Evolutionary conservation across 495 filamentous ascomycete genomes (phyloP).

Genomic region (Penicillium lagena): DNA sequence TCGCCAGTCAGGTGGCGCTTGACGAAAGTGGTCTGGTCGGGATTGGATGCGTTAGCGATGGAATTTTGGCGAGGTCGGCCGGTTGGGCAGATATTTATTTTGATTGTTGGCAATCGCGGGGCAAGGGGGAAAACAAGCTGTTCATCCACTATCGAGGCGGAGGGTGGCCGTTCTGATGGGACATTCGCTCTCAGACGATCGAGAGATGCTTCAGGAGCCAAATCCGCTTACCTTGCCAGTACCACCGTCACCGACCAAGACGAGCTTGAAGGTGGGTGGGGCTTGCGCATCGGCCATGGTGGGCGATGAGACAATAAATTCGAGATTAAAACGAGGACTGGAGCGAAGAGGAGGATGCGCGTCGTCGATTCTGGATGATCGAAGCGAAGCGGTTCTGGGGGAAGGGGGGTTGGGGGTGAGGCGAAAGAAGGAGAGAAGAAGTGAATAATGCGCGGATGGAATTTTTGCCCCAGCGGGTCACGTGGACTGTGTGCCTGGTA

Average conservation of each 20-base stretch:
- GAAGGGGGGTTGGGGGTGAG: slow-evolving; percentile 3
- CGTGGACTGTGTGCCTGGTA: slow-evolving; percentile 26
- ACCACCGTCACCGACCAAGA: slow-evolving; percentile 98
- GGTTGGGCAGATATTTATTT: slow-evolving; percentile 22
- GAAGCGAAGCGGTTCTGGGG: slow-evolving; percentile 15
- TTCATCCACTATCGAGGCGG: background rate
- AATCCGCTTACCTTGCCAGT: slow-evolving; percentile 85
- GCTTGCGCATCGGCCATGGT: slow-evolving; percentile 52
- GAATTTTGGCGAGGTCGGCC: slow-evolving; percentile 11
- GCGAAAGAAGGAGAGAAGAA: slow-evolving; percentile 17
- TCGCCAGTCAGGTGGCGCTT: slow-evolving; percentile 99
- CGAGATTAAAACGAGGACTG: slow-evolving; percentile 1
- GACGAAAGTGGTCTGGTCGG: slow-evolving; percentile 92
- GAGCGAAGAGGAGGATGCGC: background rate
- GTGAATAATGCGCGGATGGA: slow-evolving; percentile 31
- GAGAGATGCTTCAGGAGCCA: background rate
- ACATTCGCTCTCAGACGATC: no score
- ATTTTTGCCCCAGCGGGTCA: slow-evolving; percentile 43
- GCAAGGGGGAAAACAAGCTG: slow-evolving; percentile 11
- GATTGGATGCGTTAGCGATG: slow-evolving; percentile 24
- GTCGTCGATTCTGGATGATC: background rate
- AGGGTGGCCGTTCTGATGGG: no score
- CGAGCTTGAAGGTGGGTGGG: slow-evolving; percentile 94
- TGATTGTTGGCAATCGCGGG: slow-evolving; percentile 26
- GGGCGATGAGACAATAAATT: slow-evolving; percentile 23